phyloP scores from a whole-genome alignment of 2,329 filamentous ascomycete genomes.

The Nothophaeocryptopus gaeumannii region DNA sequence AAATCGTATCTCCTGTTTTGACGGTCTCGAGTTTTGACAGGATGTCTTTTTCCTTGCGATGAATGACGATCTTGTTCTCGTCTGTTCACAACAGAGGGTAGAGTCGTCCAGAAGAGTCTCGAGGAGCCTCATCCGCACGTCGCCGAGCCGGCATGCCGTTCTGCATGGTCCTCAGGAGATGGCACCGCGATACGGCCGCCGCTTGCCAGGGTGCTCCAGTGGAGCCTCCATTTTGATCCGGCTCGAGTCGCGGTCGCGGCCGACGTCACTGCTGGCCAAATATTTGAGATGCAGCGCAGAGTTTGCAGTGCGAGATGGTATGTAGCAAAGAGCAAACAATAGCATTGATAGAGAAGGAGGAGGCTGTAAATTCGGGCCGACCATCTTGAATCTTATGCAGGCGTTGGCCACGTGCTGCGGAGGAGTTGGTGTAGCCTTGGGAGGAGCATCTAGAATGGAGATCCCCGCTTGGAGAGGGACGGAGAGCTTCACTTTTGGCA shows the following conservation, averaged over 20 bases:
- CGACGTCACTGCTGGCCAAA: slow-evolving; percentile 8
- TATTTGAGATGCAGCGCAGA: slow-evolving; percentile 1
- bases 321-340: not conserved
- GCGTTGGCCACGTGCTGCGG: not conserved
- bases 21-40: too few species aligned
- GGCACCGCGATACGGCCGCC: slow-evolving; percentile 6
- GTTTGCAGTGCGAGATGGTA: not conserved
- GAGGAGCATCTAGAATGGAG: too few species aligned
- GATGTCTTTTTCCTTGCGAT: too few species aligned
- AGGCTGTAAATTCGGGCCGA: not conserved
- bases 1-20: too few species aligned
- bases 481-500: too few species aligned
- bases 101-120: slow-evolving; percentile 17
- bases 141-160: not conserved
- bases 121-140: slow-evolving; percentile 1
- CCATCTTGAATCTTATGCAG: not conserved
- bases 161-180: slow-evolving; percentile 6
- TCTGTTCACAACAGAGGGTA: too few species aligned
- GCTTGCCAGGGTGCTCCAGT: slow-evolving; percentile 10
- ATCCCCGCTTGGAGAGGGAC: too few species aligned
- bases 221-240: not conserved
- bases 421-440: too few species aligned
- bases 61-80: too few species aligned
- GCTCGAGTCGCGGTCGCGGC: not conserved
- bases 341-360: not conserved